Conservation (phyloP, 257 asterid genomes). For the Nicotiana sylvestris region DNA sequence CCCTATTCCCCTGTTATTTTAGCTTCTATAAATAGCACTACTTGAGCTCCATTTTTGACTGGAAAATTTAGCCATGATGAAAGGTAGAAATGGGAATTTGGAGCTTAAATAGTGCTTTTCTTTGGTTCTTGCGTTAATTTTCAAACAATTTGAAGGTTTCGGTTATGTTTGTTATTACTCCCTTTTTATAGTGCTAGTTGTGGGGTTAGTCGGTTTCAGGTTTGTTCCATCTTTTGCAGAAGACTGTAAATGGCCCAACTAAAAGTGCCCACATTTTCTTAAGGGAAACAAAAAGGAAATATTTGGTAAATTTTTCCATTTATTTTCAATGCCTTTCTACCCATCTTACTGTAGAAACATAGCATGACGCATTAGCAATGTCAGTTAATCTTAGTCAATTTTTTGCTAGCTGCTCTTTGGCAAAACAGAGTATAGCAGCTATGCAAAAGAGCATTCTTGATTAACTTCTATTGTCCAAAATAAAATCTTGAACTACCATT, state of each 20-base stretch:
- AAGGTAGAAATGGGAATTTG: slow-evolving; percentile 30
- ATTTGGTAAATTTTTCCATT: background rate
- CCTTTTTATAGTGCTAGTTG: slow-evolving; percentile 2
- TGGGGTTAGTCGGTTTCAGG: slow-evolving; percentile 14
- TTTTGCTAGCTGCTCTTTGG: background rate
- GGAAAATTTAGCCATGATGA: background rate
- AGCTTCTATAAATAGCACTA: slow-evolving; percentile 35
- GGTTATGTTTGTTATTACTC: background rate
- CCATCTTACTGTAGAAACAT: background rate
- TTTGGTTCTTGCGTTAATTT: background rate
- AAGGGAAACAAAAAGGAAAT: background rate
- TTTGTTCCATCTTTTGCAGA: slow-evolving; percentile 8
- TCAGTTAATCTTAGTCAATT: background rate
- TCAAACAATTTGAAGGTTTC: background rate
- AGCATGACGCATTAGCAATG: background rate
- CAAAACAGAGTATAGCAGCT: background rate
- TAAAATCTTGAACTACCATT: too few species aligned
- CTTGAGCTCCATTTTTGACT: slow-evolving; percentile 52
- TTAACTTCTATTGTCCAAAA: too few species aligned
- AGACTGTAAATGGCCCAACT: slow-evolving; percentile 19
- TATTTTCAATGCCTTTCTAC: background rate
- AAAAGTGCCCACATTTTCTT: slow-evolving; percentile 20
- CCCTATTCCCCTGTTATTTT: background rate
- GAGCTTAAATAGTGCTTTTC: slow-evolving; percentile 58
- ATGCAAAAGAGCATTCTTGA: background rate